Conservation (phyloP, 1,284 basidiomycete genomes). For the Phellopilus nigrolimitatus region DNA sequence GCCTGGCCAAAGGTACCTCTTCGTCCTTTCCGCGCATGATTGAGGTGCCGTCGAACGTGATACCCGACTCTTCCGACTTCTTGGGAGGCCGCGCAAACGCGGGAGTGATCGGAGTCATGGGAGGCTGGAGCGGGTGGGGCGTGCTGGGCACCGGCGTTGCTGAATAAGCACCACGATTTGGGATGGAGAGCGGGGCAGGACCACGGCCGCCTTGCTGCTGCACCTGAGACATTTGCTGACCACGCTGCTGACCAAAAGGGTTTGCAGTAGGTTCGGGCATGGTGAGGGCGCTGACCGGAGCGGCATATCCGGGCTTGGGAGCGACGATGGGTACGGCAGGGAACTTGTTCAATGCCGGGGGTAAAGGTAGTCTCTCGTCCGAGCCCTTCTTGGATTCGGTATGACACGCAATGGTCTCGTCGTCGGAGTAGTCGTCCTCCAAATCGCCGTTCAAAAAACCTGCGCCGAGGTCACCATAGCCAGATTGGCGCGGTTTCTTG, state of each 20-base stretch:
- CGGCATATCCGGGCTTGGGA: constrained; percentile 67
- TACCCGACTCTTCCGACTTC: constrained; percentile 31
- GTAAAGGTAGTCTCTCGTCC: constrained; percentile 29
- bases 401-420: constrained; percentile 29
- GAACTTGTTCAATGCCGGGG: constrained; percentile 11
- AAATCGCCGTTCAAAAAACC: constrained; percentile 46
- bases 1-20: constrained; percentile 57
- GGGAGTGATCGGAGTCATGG: constrained; percentile 72
- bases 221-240: constrained; percentile 21
- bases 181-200: constrained; percentile 24
- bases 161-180: constrained; percentile 30
- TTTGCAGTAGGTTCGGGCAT: constrained; percentile 40
- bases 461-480: constrained; percentile 48
- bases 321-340: constrained; percentile 49
- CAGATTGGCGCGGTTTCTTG: constrained; percentile 42
- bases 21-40: constrained; percentile 68
- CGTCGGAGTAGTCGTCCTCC: constrained; percentile 38
- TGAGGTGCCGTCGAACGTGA: constrained; percentile 47
- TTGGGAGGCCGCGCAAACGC: constrained; percentile 65
- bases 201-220: constrained; percentile 21
- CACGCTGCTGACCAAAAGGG: constrained; percentile 32
- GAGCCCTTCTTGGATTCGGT: constrained; percentile 15
- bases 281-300: constrained; percentile 54
- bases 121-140: constrained; percentile 71
- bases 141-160: constrained; percentile 35